These are phyloP conservation scores for Sclerotinia borealis DNA, from an alignment of 2,329 filamentous ascomycete genomes.

Conservation along the genomic window DNA sequence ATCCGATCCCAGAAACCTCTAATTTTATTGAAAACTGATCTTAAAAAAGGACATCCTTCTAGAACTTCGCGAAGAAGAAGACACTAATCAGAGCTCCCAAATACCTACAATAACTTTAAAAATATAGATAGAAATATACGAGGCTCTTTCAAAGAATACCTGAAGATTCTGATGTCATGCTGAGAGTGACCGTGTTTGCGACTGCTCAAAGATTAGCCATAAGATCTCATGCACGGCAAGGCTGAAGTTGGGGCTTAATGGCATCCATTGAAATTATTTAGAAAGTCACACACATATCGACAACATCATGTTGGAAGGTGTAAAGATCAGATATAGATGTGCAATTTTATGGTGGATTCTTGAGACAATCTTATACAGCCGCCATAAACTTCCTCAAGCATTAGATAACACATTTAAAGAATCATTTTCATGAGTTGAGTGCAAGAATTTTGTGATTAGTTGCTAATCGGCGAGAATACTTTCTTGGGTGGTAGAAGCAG, in stretches of 20 bases:
- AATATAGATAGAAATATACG: too few relatives aligned
- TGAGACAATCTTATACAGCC: too few relatives aligned
- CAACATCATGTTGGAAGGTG: too few relatives aligned
- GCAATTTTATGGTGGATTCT: too few relatives aligned
- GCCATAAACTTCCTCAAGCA: too few relatives aligned
- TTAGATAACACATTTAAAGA: too few relatives aligned
- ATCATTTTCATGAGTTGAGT: too few relatives aligned
- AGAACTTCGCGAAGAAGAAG: not conserved
- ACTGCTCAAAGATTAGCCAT: not conserved
- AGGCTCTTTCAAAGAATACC: not conserved
- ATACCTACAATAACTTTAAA: not conserved
- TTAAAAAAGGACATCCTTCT: not conserved
- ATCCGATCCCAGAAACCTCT: not conserved
- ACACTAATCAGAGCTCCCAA: not conserved
- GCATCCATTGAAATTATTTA: too few relatives aligned
- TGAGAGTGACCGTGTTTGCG: too few relatives aligned
- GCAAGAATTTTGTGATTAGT: not conserved
- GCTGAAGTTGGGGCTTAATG: not conserved
- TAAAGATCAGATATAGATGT: not conserved
- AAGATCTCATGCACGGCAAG: not conserved
- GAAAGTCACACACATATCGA: not conserved
- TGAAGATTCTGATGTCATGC: not conserved
- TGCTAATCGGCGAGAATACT: not conserved
- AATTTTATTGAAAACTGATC: too few relatives aligned
- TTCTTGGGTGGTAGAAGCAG: not conserved